Evolutionary conservation across 2,329 filamentous ascomycete species (phyloP).

Genomic region (Fusarium phyllophilum): DNA sequence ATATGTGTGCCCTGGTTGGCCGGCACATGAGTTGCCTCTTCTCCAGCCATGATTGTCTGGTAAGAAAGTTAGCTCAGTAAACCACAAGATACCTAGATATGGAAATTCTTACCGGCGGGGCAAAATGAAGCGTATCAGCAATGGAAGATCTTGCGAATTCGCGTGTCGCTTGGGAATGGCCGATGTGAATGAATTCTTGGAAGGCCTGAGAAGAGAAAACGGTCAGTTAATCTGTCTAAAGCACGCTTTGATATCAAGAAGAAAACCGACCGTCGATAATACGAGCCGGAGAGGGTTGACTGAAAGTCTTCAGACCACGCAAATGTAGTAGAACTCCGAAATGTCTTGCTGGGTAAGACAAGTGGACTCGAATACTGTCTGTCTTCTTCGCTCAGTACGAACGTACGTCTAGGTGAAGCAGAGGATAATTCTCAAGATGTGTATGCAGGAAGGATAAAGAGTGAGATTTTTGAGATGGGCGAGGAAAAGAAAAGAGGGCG

Average conservation of each 20-base stretch:
- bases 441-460: background rate
- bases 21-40: background rate
- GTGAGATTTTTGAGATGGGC: background rate
- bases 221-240: background rate
- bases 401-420: background rate
- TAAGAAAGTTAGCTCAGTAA: fast-evolving
- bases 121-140: background rate
- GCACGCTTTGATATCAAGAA: background rate
- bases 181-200: fast-evolving
- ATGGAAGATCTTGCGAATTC: fast-evolving
- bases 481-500: background rate
- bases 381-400: background rate
- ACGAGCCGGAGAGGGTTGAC: background rate
- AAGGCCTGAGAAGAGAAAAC: fast-evolving
- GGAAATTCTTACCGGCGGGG: fast-evolving
- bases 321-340: background rate
- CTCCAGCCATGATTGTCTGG: background rate
- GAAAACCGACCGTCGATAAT: fast-evolving
- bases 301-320: background rate
- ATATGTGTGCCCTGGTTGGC: background rate
- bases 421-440: background rate
- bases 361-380: background rate
- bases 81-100: background rate
- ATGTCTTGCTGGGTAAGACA: background rate
- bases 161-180: background rate